Conservation (phyloP, 2,329 filamentous ascomycete species). For the Fusarium camptoceras region DNA sequence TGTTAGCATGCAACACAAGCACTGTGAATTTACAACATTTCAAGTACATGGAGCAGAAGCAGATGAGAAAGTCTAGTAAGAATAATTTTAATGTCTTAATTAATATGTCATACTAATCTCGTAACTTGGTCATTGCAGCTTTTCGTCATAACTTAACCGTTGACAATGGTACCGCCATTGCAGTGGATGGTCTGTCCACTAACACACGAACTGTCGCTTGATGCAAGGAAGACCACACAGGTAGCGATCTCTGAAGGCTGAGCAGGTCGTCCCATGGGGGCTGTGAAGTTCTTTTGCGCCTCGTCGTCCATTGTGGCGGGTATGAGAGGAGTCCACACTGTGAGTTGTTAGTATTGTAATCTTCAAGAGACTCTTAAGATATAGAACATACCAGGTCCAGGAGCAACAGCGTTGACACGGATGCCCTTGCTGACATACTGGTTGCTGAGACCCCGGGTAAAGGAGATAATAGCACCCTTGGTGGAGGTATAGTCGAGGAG, state of each 20-base stretch:
- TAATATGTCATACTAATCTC: neutral
- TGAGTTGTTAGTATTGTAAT: slow-evolving; percentile 22
- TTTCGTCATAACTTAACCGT: slow-evolving; percentile 52
- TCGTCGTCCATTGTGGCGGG: slow-evolving; percentile 77
- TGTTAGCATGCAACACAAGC: accelerated
- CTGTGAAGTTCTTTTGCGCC: slow-evolving; percentile 77
- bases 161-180: slow-evolving; percentile 63
- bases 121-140: neutral
- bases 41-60: neutral
- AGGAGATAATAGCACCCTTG: slow-evolving; percentile 82
- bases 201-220: slow-evolving; percentile 77
- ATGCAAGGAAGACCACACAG: slow-evolving; percentile 84
- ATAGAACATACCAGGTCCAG: slow-evolving; percentile 66
- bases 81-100: neutral
- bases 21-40: neutral
- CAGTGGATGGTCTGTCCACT: slow-evolving; percentile 74
- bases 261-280: slow-evolving; percentile 80
- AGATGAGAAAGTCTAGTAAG: neutral
- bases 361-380: neutral
- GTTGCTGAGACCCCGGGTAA: slow-evolving; percentile 82
- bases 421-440: slow-evolving; percentile 79
- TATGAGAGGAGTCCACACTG: slow-evolving; percentile 80
- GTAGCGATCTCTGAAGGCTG: slow-evolving; percentile 87
- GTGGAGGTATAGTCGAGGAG: slow-evolving; percentile 85
- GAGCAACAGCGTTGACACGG: slow-evolving; percentile 80